Conservation (phyloP, 1,284 basidiomycete species). For the Inonotus obliquus region DNA sequence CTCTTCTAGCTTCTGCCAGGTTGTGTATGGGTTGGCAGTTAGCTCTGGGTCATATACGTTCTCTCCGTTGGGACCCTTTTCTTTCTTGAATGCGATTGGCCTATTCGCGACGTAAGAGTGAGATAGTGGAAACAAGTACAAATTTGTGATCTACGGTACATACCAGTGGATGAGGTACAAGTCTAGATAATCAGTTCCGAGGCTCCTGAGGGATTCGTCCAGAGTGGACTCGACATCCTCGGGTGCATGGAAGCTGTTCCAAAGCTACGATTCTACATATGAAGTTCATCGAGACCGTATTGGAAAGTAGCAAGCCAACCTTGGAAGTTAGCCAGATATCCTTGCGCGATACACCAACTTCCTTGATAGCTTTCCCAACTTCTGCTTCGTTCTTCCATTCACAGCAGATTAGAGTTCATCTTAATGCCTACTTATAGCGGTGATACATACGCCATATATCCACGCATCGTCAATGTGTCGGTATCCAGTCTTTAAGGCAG, state of each 20-base stretch:
- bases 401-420: neutral
- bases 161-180: conserved; percentile 83
- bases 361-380: conserved; percentile 50
- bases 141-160: conserved; percentile 24
- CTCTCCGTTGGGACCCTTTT: too few relatives aligned
- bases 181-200: conserved; percentile 77
- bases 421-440: neutral
- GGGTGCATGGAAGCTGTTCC: conserved; percentile 52
- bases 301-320: neutral
- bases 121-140: neutral
- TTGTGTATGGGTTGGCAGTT: conserved; percentile 72
- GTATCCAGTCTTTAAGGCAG: conserved; percentile 41
- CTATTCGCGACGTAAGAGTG: conserved; percentile 28
- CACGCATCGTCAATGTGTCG: conserved; percentile 39
- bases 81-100: conserved; percentile 67
- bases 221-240: conserved; percentile 64
- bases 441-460: conserved; percentile 21
- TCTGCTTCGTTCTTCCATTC: conserved; percentile 39
- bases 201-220: conserved; percentile 60
- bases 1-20: conserved; percentile 83
- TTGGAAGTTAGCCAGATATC: conserved; percentile 45
- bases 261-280: conserved; percentile 23
- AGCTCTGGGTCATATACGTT: conserved; percentile 51
- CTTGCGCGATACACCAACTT: conserved; percentile 40
- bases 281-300: neutral